phyloP scores from a whole-genome alignment of 179 eudicot species.

The Silene noctiflora region DNA sequence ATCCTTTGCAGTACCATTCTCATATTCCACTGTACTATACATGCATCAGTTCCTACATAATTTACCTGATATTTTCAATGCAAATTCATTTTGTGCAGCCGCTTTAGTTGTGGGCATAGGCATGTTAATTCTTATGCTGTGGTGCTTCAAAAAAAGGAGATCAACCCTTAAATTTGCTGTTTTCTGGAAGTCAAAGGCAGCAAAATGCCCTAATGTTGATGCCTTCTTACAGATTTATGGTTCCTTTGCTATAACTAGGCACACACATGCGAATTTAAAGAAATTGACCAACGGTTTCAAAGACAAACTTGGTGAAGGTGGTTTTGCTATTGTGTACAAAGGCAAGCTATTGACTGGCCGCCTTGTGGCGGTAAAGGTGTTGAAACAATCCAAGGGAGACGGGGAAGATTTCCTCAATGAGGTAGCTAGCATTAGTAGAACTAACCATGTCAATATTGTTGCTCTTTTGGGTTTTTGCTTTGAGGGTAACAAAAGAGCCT shows the following conservation, averaged over 20 bases:
- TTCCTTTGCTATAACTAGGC: too few species aligned
- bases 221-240: too few species aligned
- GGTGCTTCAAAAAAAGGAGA: constrained; percentile 4
- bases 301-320: too few species aligned
- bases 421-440: constrained; percentile 24
- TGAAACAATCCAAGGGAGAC: not conserved
- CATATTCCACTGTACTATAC: not conserved
- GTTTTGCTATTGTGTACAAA: too few species aligned
- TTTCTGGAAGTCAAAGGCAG: too few species aligned
- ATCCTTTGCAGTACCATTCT: too few species aligned
- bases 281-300: too few species aligned
- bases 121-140: not conserved
- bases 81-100: not conserved
- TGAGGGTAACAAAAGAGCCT: constrained; percentile 30
- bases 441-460: constrained; percentile 24
- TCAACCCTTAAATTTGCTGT: not conserved
- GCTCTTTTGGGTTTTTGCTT: constrained; percentile 31
- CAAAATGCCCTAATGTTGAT: too few species aligned
- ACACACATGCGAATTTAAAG: too few species aligned
- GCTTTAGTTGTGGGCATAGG: not conserved
- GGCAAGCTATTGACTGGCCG: too few species aligned
- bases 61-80: not conserved
- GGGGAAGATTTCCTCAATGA: constrained; percentile 25
- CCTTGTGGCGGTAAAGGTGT: too few species aligned
- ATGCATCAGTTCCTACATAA: not conserved